phyloP scores from a whole-genome alignment of 352 stramenopile species.

The Phytophthora colocasiae region DNA sequence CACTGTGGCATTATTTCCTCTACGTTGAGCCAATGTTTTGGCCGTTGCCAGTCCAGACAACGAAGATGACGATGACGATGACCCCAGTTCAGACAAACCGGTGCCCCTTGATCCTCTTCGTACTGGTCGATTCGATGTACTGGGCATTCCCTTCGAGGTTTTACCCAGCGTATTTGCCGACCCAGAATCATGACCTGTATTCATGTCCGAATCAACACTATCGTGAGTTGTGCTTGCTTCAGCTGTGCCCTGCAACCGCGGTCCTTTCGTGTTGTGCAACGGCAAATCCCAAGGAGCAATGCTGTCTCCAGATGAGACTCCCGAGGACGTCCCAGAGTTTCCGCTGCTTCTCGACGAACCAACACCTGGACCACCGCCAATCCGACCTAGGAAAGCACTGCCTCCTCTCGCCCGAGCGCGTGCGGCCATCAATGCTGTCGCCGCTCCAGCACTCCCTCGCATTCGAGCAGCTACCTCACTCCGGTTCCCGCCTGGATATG shows the following conservation, averaged over 20 bases:
- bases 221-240: constrained; percentile 7
- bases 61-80: constrained; percentile 29
- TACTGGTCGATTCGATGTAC: constrained; percentile 16
- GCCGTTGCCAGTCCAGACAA: constrained; percentile 25
- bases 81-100: constrained; percentile 18
- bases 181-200: constrained; percentile 5
- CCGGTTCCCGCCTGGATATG: constrained; percentile 29
- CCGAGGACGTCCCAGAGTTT: constrained; percentile 23
- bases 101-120: constrained; percentile 26
- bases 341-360: constrained; percentile 23
- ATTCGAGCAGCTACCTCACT: constrained; percentile 41
- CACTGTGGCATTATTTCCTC: constrained; percentile 28
- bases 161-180: not conserved
- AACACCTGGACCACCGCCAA: constrained; percentile 52
- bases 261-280: constrained; percentile 46
- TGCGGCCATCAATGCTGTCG: constrained; percentile 77
- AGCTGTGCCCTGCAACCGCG: constrained; percentile 26
- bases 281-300: constrained; percentile 83
- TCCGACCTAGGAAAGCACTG: constrained; percentile 55
- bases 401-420: constrained; percentile 67
- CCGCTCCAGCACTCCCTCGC: constrained; percentile 55
- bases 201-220: constrained; percentile 3
- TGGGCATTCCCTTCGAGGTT: constrained; percentile 10
- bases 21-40: constrained; percentile 12
- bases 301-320: constrained; percentile 38